Conservation (phyloP, 2,329 filamentous ascomycete species). For the Cercospora nicotianae region DNA sequence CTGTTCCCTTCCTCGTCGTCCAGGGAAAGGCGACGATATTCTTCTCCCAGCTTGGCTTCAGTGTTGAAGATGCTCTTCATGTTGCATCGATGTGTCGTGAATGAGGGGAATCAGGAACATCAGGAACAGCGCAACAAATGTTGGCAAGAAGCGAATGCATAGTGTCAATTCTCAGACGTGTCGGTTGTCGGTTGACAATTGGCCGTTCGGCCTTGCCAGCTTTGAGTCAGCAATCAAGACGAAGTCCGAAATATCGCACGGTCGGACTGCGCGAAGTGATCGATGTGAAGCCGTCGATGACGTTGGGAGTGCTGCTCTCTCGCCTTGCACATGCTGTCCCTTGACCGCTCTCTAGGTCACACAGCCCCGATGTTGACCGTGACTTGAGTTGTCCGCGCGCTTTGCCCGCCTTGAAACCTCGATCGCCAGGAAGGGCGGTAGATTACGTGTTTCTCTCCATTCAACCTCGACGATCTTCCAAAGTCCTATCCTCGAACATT, state of each 20-base stretch:
- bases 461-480: neutral
- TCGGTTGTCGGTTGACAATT: neutral
- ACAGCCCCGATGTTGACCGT: neutral
- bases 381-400: neutral
- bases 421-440: neutral
- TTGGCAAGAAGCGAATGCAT: neutral
- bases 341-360: neutral
- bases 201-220: neutral
- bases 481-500: neutral
- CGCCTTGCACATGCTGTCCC: neutral
- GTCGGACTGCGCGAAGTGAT: neutral
- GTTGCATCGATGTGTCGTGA: neutral
- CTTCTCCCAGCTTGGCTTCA: neutral
- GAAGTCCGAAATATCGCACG: neutral
- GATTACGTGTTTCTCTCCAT: neutral
- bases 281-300: neutral
- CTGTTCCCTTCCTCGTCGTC: neutral
- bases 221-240: neutral
- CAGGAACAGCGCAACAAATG: neutral
- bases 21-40: neutral
- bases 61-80: neutral
- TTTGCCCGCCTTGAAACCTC: neutral
- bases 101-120: neutral
- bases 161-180: neutral
- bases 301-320: neutral